Base-by-base conservation (phyloP, 148 eudicot species). In the Euryodendron excelsum region DNA sequence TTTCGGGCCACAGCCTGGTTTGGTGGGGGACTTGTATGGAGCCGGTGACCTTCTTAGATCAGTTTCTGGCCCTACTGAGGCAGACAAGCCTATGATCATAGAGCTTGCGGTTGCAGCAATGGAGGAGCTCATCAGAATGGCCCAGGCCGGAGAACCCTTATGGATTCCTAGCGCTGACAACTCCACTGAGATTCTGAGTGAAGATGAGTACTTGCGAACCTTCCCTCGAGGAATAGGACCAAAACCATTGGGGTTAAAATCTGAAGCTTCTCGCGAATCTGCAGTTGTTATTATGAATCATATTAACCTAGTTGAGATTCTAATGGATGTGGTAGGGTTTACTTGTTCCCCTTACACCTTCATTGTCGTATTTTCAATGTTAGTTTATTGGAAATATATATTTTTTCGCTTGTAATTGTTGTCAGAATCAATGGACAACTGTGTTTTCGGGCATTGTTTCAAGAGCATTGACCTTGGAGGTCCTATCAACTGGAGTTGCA, bases 21-120 rank as follows among this genome's bases (percentile, higher is more conserved):
- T 92, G 77, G 85, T 87, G n/a, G 93, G 89, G 14, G 94, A 91
- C 69, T 90, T 93, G n/a, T 91, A 83, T 56, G 98, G 91, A 27
- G 83, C 90, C 2, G 87, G 90, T 23, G 98, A 93, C 56, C 90
- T 93, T 47, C 81, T 93, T 20, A 82, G 93, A 69, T 86, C 97
- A 12, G 84, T 91, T 8, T 85, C 91, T 6, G 89, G 90, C 17
- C 97, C 98, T 0, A 84, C 91, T 0, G 98, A 93, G 71, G 98
- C 92, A 0, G 95, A 96, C 68, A 96, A 92, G 79, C 97, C 97
- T 0, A 73, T 96, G 84, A 93, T 96, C 80, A 88, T 96, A 30
- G 99, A 96, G 95, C 88, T 96, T 4, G 99, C 99, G 3, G 98
- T 96, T 61, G 91, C 96, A 53, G 96, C 96, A 34, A 90, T 91